Evolutionary conservation across 2,329 filamentous ascomycete genomes (phyloP), one percentile per base, ranked within the genome.

Genomic region (Xylaria sp.): DNA sequence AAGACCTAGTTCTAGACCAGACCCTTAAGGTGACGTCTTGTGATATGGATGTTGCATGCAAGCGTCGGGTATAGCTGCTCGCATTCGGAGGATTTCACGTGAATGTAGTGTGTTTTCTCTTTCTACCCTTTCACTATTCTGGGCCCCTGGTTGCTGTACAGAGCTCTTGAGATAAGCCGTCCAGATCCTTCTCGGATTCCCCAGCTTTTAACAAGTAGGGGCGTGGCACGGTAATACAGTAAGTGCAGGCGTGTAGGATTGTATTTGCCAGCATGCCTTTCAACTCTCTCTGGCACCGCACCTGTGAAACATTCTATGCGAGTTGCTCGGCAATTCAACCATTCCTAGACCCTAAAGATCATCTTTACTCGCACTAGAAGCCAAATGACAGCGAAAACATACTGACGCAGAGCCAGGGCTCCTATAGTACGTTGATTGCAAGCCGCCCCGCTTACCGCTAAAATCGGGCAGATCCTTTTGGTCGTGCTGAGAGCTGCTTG

Each of bases 401-500:
- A 28, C 23, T 28, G 4, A 12, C 25, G 37, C 44, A 28, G 13
- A 28, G 15, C 3, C 6, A 58, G 20, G 28, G 28, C 18, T 55
- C 52, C 28, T 8, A 46, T 25, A 25, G 23, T 25, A 25, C n/a
- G 46, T 5, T 25, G 44, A 52, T 10, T 12, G 8, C 12, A 7
- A 7, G 15, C 15, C 41, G 15, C 6, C 50, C 15, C 28, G 28
- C 3, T 28, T 28, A 6, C 28, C 28, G 5, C 28, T 54, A 31
- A 13, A 25, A 54, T 58, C 39, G 56, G 56, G 39, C 46, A 58
- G 56, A 46, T 58, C 56, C 56, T 58, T 58, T 58, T 4, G 56
- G 46, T 28, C 15, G 39, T 41, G 39, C 13, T 41, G 39, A 15
- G 39, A 18, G 13, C 39, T 41, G 15, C 12, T 41, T 13, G 4